Conservation (phyloP, 257 asterid species). For the Petunia axillaris region DNA sequence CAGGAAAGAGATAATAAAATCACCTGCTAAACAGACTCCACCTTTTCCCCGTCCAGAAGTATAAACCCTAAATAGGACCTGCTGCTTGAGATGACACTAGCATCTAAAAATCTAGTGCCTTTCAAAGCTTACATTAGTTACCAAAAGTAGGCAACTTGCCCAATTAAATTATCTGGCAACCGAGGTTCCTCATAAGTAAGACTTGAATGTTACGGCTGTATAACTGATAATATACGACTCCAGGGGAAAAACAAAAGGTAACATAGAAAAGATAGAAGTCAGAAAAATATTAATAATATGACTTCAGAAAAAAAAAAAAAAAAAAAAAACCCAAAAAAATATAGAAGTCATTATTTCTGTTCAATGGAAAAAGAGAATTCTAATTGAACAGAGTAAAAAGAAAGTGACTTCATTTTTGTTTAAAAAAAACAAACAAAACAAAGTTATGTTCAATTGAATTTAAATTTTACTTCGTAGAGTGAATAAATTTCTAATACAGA, state of each 20-base stretch:
- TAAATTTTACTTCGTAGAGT: background rate
- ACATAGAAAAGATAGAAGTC: too few species aligned
- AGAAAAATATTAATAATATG: background rate
- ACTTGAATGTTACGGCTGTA: background rate
- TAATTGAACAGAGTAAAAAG: too few species aligned
- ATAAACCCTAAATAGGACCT: background rate
- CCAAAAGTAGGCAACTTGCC: background rate
- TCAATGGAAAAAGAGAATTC: too few species aligned
- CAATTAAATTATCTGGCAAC: background rate
- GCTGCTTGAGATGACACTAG: background rate
- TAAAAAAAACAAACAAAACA: background rate
- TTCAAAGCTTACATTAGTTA: background rate
- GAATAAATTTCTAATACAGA: background rate
- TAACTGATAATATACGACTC: background rate
- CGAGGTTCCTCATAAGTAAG: background rate
- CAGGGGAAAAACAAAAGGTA: too few species aligned
- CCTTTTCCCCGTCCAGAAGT: background rate
- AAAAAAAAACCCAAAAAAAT: too few species aligned
- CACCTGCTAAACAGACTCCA: background rate
- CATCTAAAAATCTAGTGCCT: background rate
- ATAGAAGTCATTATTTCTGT: too few species aligned
- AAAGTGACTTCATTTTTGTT: background rate
- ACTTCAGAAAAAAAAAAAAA: too few species aligned
- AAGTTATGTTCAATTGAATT: background rate
- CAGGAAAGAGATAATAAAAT: background rate